These are phyloP conservation scores for Penicillium canariense DNA, from an alignment of 495 filamentous ascomycete species.

Conservation along the genomic window DNA sequence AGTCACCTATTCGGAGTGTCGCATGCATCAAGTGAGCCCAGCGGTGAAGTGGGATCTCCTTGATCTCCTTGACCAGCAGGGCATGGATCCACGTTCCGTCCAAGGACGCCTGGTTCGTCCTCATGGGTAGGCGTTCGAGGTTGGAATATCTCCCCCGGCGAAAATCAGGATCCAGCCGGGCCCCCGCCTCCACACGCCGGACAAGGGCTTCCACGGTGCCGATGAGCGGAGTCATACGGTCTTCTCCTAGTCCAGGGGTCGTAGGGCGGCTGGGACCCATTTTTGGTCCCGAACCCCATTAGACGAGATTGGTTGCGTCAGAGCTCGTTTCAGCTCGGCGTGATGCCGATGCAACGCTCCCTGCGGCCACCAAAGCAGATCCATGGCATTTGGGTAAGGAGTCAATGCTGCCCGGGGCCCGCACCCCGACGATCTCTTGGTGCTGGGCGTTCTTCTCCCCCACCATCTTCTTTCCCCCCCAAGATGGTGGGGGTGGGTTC, in stretches of 20 bases:
- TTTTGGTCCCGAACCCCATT: neutral
- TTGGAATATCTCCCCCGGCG: no score
- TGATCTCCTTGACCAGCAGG: constrained; percentile 7
- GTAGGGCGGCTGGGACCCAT: neutral
- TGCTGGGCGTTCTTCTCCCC: neutral
- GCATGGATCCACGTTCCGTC: constrained; percentile 2
- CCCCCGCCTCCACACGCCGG: neutral
- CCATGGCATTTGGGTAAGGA: neutral
- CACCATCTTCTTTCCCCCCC: no score
- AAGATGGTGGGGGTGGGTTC: constrained; percentile 5
- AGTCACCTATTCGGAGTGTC: no score
- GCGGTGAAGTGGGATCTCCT: constrained; percentile 1
- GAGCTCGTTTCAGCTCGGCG: neutral
- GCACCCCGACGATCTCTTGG: constrained; percentile 14
- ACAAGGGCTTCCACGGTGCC: no score
- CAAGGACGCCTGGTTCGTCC: no score
- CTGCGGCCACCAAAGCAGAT: no score
- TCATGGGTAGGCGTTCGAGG: no score
- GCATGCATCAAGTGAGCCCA: neutral
- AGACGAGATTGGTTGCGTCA: neutral
- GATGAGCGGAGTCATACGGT: no score
- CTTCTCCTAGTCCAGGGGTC: neutral
- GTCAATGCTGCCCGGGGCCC: neutral
- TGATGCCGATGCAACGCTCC: neutral
- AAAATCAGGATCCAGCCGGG: neutral